Evolutionary conservation across 805 yeast genomes (phyloP).

Genomic region (Wickerhamiella slavikovae): DNA sequence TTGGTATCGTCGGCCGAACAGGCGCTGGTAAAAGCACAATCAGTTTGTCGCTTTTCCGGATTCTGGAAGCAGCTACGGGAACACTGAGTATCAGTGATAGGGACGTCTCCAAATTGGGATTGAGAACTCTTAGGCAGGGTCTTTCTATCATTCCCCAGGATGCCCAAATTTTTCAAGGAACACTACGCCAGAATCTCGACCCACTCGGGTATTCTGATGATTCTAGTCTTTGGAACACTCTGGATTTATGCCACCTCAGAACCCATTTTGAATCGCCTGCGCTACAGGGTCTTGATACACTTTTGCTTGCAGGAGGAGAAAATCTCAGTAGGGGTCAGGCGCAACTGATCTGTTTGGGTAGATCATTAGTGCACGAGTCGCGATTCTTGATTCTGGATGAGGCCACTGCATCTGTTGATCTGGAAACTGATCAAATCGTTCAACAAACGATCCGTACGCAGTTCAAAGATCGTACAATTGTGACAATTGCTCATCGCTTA

Average conservation of each 20-base stretch:
- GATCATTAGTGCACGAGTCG: slow-evolving; percentile 50
- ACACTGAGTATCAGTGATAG: slow-evolving; percentile 35
- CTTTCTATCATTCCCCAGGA: slow-evolving; percentile 59
- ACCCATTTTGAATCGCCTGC: slow-evolving; percentile 26
- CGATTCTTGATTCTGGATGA: slow-evolving; percentile 55
- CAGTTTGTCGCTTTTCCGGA: slow-evolving; percentile 62
- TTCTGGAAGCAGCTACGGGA: slow-evolving; percentile 33
- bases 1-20: slow-evolving; percentile 89
- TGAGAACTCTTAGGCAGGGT: slow-evolving; percentile 34
- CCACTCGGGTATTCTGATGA: slow-evolving; percentile 37
- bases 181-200: slow-evolving; percentile 44
- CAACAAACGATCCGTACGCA: slow-evolving; percentile 45
- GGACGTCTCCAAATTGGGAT: slow-evolving; percentile 33
- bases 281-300: slow-evolving; percentile 28
- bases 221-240: slow-evolving; percentile 35
- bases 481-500: slow-evolving; percentile 68
- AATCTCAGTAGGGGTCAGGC: slow-evolving; percentile 69
- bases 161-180: slow-evolving; percentile 49
- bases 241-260: slow-evolving; percentile 38
- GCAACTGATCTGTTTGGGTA: slow-evolving; percentile 56
- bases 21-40: slow-evolving; percentile 95
- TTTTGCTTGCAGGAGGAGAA: slow-evolving; percentile 49
- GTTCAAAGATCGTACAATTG: slow-evolving; percentile 44
- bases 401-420: slow-evolving; percentile 46
- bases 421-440: slow-evolving; percentile 54